phyloP scores from a whole-genome alignment of 495 filamentous ascomycete genomes.

The Penicillium argentinense region DNA sequence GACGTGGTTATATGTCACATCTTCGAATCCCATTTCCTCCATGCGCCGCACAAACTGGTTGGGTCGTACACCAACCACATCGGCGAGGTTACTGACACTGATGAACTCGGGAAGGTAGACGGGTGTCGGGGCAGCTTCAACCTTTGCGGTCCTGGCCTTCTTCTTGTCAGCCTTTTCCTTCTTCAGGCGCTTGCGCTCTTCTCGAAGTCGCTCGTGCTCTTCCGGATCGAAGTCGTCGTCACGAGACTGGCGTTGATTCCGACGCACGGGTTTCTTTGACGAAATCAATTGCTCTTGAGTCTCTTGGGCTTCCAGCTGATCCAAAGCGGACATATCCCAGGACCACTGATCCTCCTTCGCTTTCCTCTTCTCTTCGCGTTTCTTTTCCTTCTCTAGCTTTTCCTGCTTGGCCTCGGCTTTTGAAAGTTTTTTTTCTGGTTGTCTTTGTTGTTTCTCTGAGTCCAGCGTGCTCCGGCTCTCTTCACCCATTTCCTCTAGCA shows the following conservation, averaged over 20 bases:
- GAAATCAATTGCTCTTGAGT: slow-evolving; percentile 8
- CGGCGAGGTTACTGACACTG: slow-evolving; percentile 80
- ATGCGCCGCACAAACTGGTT: slow-evolving; percentile 74
- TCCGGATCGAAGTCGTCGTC: slow-evolving; percentile 41
- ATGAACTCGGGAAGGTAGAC: slow-evolving; percentile 90
- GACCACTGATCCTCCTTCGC: slow-evolving; percentile 28
- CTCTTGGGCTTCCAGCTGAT: slow-evolving; percentile 20
- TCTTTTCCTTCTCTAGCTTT: background rate
- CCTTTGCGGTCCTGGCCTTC: slow-evolving; percentile 42
- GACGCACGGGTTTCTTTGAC: slow-evolving; percentile 26
- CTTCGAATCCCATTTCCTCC: slow-evolving; percentile 75
- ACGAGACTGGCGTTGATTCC: slow-evolving; percentile 22
- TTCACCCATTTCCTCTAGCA: slow-evolving; percentile 2
- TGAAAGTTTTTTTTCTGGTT: background rate
- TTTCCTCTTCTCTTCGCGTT: slow-evolving; percentile 5
- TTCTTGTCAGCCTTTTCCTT: slow-evolving; percentile 43
- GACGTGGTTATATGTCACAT: slow-evolving; percentile 73
- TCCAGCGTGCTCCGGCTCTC: too few species aligned
- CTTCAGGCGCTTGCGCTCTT: slow-evolving; percentile 46
- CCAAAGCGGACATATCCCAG: slow-evolving; percentile 37
- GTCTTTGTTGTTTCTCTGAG: background rate
- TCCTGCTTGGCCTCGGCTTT: slow-evolving; percentile 3
- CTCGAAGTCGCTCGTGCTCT: slow-evolving; percentile 27
- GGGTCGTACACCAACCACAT: slow-evolving; percentile 67
- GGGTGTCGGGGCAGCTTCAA: slow-evolving; percentile 49